A percentile compares a stretch with the other conserved stretches of the same genome.
Conservation (phyloP, 345 rosid genomes). For the Rhizophora apiculata region DNA sequence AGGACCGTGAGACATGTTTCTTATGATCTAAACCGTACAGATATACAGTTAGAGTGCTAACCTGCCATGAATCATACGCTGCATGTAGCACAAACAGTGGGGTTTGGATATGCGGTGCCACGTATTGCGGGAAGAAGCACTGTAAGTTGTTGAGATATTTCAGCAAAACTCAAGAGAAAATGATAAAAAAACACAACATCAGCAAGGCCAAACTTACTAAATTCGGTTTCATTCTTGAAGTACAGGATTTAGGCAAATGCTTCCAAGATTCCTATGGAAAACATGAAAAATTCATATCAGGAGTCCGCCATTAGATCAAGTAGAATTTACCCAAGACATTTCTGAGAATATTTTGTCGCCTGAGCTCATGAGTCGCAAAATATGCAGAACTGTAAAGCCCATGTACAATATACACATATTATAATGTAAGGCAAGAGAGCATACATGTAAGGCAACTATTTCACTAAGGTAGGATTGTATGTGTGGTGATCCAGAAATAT, state of each 20-base stretch:
- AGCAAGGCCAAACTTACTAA: constrained; percentile 36
- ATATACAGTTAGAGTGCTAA: constrained; percentile 21
- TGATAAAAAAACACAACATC: neutral
- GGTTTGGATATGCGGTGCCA: constrained; percentile 52
- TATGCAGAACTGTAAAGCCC: neutral
- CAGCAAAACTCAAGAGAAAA: constrained; percentile 10
- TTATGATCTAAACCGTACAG: neutral
- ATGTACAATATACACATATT: neutral
- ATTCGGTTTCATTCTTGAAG: constrained; percentile 55
- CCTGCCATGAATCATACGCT: constrained; percentile 98
- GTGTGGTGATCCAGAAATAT: constrained; percentile 63
- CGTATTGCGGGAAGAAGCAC: constrained; percentile 96
- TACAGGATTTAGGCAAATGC: constrained; percentile 73
- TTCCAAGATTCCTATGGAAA: constrained; percentile 66
- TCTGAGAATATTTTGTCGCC: too few species aligned
- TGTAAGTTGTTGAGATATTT: constrained; percentile 26
- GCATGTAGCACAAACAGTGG: constrained; percentile 67
- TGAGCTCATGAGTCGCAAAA: neutral
- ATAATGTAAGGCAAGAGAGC: constrained; percentile 5
- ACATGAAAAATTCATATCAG: constrained; percentile 7
- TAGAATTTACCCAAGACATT: neutral
- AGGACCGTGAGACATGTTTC: too few species aligned
- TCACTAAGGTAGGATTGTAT: constrained; percentile 51
- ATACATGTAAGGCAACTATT: constrained; percentile 84
- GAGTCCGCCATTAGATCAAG: neutral